These are phyloP conservation scores for Komagataella pseudopastoris DNA, from an alignment of 805 yeast genomes.

Conservation along the genomic window DNA sequence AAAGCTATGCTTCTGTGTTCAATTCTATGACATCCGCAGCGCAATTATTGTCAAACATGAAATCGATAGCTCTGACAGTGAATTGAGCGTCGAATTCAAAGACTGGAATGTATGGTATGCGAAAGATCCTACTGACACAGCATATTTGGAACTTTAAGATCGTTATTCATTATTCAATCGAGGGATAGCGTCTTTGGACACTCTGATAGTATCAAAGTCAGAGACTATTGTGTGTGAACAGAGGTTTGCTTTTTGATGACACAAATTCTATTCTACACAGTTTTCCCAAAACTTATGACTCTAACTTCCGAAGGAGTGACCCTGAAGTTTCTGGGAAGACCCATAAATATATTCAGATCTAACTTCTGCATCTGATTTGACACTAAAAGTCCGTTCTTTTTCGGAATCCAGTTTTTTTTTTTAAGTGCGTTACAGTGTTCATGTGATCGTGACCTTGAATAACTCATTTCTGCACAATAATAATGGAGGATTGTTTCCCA, in stretches of 20 bases:
- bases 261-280: too few relatives aligned
- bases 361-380: too few relatives aligned
- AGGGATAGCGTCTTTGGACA: not conserved
- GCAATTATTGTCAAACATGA: conserved; percentile 47
- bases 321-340: too few relatives aligned
- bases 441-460: not conserved
- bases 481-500: not conserved
- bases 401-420: too few relatives aligned
- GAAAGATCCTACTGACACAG: conserved; percentile 49
- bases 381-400: not conserved
- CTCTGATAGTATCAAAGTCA: not conserved
- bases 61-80: conserved; percentile 21
- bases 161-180: not conserved
- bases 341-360: too few relatives aligned
- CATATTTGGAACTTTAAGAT: conserved; percentile 18
- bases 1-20: conserved; percentile 46
- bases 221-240: not conserved
- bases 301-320: too few relatives aligned
- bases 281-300: too few relatives aligned
- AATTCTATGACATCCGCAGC: conserved; percentile 40
- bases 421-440: too few relatives aligned
- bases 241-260: too few relatives aligned
- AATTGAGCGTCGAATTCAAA: conserved; percentile 29
- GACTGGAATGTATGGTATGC: conserved; percentile 60
- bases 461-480: not conserved